These are phyloP conservation scores for Orbilia oligospora DNA, from an alignment of 2,329 filamentous ascomycete genomes.

Conservation along the genomic window DNA sequence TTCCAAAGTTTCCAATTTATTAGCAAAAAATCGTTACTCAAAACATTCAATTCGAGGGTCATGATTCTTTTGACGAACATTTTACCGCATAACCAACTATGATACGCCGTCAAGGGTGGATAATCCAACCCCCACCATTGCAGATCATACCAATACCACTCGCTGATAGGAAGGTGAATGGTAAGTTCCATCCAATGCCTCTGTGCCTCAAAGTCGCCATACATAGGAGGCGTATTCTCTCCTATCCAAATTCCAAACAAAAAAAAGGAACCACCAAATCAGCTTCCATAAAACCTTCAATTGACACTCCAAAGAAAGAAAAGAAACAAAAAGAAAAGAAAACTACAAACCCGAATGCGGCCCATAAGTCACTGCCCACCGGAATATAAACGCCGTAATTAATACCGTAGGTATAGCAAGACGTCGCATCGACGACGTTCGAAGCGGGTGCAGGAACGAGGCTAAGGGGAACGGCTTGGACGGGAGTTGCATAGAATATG, in stretches of 20 bases:
- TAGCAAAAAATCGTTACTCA: too few relatives aligned
- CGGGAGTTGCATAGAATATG: constrained; percentile 67
- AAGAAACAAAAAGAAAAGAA: too few relatives aligned
- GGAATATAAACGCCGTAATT: constrained; percentile 90
- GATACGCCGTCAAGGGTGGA: constrained; percentile 95
- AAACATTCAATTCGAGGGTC: too few relatives aligned
- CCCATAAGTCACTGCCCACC: constrained; percentile 94
- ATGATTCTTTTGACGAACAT: constrained; percentile 75
- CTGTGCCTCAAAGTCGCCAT: constrained; percentile 97
- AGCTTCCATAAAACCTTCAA: constrained; percentile 42
- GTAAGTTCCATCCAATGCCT: constrained; percentile 99
- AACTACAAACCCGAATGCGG: constrained; percentile 83
- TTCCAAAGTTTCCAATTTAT: background rate
- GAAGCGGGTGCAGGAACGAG: constrained; percentile 93
- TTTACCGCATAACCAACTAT: constrained; percentile 94
- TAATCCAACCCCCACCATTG: constrained; percentile 99
- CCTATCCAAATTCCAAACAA: constrained; percentile 39
- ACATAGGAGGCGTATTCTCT: constrained; percentile 80
- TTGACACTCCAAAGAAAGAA: constrained; percentile 32
- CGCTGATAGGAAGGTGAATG: constrained; percentile 85
- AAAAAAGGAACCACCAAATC: constrained; percentile 11
- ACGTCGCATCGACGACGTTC: constrained; percentile 88
- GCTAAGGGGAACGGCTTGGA: constrained; percentile 88
- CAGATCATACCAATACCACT: constrained; percentile 98
- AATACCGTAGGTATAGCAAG: constrained; percentile 87